Base-by-base conservation (phyloP, 2,329 filamentous ascomycete genomes). In the Alternaria alternata region DNA sequence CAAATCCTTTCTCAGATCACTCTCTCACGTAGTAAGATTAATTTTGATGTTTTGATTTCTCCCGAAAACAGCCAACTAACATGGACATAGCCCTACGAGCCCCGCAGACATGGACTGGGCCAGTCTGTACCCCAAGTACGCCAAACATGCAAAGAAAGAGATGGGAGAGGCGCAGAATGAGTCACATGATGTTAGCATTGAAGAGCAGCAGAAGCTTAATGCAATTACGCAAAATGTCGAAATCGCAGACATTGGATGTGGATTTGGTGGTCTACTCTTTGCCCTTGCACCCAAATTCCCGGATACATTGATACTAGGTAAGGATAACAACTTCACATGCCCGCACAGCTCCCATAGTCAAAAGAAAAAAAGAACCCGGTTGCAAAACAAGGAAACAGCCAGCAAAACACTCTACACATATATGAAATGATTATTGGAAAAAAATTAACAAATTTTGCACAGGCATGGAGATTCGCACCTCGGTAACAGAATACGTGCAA, bases 1-100 rank as follows among this genome's bases (percentile, higher is more conserved):
- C 95, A 64, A 99, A 99, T 82, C 94, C 94, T 7, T 99, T 99
- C 81, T 97, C 94, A 3, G 95, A 99, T 74, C 95, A 99, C 82
- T 84, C 87, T 59, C 84, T 99, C 76, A 85, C 86, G 72, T 99
- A 99, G 95, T 96, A 86, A 22, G 57, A 7, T 5, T 7, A 24
- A 18, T 1, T 8, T 49, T 16, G 5, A 22, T 20, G 26, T 48
- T 32, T 36, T 26, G 1, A 1, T 26, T 26, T 26, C 24, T 26
- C 1, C 24, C 0, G 24, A 26, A 1, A 2, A 26, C 1, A 26
- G 24, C 0, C 24, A 26, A 26, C 4, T 26, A 26, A 26, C 24
- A 26, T 26, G 24, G 24, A 26, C 24, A 1, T 56, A 97, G 94
- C 75, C 95, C 95, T 8, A 82, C 85, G 54, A 89, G 85, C 57